A percentile compares a stretch with the other conserved stretches of the same genome.
Evolutionary conservation across 805 yeast species (phyloP).

Genomic region (Danielia oregonensis): DNA sequence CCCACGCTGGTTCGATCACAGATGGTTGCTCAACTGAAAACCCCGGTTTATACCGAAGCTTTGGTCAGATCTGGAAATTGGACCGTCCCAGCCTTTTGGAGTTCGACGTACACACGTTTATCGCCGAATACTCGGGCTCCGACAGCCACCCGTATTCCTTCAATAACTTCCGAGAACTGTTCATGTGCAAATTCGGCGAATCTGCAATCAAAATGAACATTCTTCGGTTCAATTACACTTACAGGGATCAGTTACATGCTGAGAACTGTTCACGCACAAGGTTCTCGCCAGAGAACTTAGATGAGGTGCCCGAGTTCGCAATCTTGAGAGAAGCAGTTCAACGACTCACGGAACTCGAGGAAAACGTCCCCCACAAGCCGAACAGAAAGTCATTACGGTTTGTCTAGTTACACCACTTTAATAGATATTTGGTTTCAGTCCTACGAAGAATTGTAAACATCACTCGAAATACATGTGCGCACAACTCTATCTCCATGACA

Average conservation of each 20-base stretch:
- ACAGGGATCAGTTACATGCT: conserved; percentile 4
- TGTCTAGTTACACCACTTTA: too few relatives aligned
- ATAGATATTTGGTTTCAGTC: too few relatives aligned
- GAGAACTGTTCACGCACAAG: neutral
- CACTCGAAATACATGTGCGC: too few relatives aligned
- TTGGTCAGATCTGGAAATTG: conserved; percentile 9
- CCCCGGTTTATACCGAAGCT: conserved; percentile 7
- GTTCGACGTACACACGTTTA: conserved; percentile 6
- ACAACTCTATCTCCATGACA: too few relatives aligned
- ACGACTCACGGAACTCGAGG: neutral
- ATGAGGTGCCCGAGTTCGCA: conserved; percentile 1
- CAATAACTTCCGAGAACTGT: conserved; percentile 2
- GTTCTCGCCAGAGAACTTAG: conserved; percentile 1
- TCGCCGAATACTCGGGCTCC: conserved; percentile 3
- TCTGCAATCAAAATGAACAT: conserved; percentile 12
- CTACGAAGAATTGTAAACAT: too few relatives aligned
- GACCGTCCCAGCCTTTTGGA: conserved; percentile 7
- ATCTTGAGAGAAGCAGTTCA: neutral
- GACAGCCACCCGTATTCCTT: conserved; percentile 8
- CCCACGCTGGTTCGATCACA: neutral
- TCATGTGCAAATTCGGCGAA: conserved; percentile 7
- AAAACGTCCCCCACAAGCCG: neutral
- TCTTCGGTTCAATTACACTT: conserved; percentile 5
- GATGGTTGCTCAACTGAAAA: conserved; percentile 1
- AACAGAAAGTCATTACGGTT: conserved; percentile 5